phyloP scores from a whole-genome alignment of 371 early-diverging fungal genomes.

The Cokeromyces recurvatus region DNA sequence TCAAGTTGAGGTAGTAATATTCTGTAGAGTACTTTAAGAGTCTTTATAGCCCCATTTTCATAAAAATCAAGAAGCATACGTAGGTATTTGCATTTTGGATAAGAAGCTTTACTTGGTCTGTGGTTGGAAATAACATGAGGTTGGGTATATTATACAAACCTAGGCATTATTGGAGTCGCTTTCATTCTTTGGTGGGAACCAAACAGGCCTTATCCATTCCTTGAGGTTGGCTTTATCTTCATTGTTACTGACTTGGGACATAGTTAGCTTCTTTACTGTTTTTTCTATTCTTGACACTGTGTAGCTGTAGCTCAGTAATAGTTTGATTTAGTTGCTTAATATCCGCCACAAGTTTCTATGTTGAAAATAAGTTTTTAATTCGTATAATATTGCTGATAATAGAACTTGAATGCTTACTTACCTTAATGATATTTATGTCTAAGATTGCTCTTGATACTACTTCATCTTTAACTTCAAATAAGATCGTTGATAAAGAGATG shows the following conservation, averaged over 20 bases:
- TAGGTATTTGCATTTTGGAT: no score
- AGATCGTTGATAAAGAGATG: constrained; percentile 4
- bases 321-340: constrained; percentile 4
- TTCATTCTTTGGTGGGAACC: constrained; percentile 12
- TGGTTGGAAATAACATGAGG: no score
- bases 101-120: no score
- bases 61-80: no score
- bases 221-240: constrained; percentile 5
- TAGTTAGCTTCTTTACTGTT: constrained; percentile 1
- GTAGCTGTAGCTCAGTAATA: not conserved
- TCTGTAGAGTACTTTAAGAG: no score
- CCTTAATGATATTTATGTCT: constrained; percentile 2
- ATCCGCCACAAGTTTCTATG: constrained; percentile 9
- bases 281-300: constrained; percentile 8
- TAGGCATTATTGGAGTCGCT: constrained; percentile 7
- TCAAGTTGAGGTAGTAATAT: no score
- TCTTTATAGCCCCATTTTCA: no score
- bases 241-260: constrained; percentile 2
- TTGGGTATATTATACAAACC: constrained; percentile 2
- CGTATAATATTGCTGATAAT: constrained; percentile 5
- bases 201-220: constrained; percentile 10
- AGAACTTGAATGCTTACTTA: constrained; percentile 8
- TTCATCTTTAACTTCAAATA: constrained; percentile 6
- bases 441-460: not conserved
- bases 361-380: constrained; percentile 8